Conservation (phyloP, 78 protist species). For the Pelomyxa schiedti region DNA sequence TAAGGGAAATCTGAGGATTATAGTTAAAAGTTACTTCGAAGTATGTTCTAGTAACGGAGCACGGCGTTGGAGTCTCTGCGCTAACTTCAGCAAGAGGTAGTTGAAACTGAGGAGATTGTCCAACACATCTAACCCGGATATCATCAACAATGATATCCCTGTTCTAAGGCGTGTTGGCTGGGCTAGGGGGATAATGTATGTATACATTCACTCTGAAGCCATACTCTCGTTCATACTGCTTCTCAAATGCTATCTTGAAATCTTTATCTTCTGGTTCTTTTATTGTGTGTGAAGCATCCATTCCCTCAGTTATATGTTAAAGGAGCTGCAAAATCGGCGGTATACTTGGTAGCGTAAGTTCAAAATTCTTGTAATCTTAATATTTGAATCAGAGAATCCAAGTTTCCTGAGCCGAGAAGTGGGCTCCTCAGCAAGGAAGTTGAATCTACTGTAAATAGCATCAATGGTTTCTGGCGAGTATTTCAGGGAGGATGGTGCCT, state of each 20-base stretch:
- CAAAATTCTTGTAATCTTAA: slow-evolving; percentile 3
- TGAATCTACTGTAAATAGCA: slow-evolving; percentile 1
- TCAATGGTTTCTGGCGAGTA: neutral
- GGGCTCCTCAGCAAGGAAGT: slow-evolving; percentile 11
- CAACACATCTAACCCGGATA: slow-evolving; percentile 59
- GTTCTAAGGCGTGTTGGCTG: slow-evolving; percentile 39
- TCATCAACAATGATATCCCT: slow-evolving; percentile 74
- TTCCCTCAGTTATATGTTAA: slow-evolving; percentile 71
- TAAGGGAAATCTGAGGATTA: too few relatives aligned
- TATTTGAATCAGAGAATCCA: neutral
- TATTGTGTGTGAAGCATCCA: slow-evolving; percentile 64
- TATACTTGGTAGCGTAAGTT: neutral
- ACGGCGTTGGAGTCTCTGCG: neutral
- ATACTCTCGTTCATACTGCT: slow-evolving; percentile 54
- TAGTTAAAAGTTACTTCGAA: slow-evolving; percentile 13
- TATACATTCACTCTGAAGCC: slow-evolving; percentile 5
- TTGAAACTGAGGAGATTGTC: slow-evolving; percentile 16
- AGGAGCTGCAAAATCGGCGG: slow-evolving; percentile 5
- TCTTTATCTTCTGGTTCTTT: slow-evolving; percentile 18
- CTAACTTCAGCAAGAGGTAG: neutral
- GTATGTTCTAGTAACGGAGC: slow-evolving; percentile 9
- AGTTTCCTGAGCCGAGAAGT: too few relatives aligned
- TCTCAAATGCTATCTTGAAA: slow-evolving; percentile 18
- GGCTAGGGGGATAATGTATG: slow-evolving; percentile 12
- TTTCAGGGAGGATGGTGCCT: slow-evolving; percentile 39